Percentiles rank a stretch among this genome's conserved stretches.
phyloP scores from a whole-genome alignment of 345 rosid species.

The Orychophragmus violaceus region DNA sequence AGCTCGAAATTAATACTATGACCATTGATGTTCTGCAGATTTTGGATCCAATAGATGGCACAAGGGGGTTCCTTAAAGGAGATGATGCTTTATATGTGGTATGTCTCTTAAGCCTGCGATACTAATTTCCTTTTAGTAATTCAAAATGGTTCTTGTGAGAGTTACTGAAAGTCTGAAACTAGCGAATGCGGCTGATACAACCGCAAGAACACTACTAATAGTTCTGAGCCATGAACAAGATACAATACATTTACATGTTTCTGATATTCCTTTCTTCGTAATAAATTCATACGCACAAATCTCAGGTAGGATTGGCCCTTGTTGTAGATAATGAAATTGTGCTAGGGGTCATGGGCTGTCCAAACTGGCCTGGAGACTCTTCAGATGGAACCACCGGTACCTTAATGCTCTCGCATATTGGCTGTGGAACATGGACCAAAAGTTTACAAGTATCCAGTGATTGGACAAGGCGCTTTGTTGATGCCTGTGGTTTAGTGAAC shows the following conservation, averaged over 20 bases:
- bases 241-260: not conserved
- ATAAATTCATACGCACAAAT: conserved; percentile 19
- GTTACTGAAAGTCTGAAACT: not conserved
- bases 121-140: not conserved
- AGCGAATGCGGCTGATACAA: not conserved
- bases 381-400: conserved; percentile 39
- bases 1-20: not conserved
- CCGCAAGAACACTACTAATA: not conserved
- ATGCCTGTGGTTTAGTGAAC: conserved; percentile 36
- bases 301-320: conserved; percentile 90
- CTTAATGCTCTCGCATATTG: conserved; percentile 65
- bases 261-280: conserved; percentile 5
- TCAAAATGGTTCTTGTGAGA: not conserved
- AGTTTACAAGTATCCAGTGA: conserved; percentile 35
- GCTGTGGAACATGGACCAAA: conserved; percentile 81
- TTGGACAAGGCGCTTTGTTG: conserved; percentile 76
- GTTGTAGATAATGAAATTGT: conserved; percentile 75
- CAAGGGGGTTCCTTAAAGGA: conserved; percentile 74
- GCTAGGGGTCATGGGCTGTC: conserved; percentile 84
- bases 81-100: conserved; percentile 81
- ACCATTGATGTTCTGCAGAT: conserved; percentile 41
- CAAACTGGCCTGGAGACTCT: conserved; percentile 56
- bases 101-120: conserved; percentile 13
- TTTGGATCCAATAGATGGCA: conserved; percentile 91
- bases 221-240: not conserved